Base-by-base conservation (phyloP, 768 basidiomycete species). In the Tulasnella calospora region DNA sequence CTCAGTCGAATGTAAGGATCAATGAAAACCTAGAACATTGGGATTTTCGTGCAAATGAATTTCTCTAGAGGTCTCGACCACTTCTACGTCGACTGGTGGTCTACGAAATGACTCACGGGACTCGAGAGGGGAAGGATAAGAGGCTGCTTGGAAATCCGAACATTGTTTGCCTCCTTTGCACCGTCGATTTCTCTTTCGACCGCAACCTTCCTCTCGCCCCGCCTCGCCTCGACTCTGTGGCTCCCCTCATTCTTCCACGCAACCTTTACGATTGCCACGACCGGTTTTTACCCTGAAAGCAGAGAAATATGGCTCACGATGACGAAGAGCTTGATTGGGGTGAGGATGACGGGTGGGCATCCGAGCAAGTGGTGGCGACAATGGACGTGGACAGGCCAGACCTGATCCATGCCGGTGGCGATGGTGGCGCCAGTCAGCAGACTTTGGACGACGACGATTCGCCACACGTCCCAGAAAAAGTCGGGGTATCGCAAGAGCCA, bases 291-390 rank as follows among this genome's bases (percentile, higher is more conserved):
- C 30, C 10, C 61, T 35, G 13, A 57, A 35, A 5, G 5, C 23
- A 73, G 3, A 41, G 3, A 17, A 33, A n/a, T 19, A 75, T 75
- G 74, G 74, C 74, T 5, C 74, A 36, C 46, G 74, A 75, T 27
- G 74, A 75, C 13, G 44, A 47, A 41, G 74, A 75, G 23, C 74
- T 75, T 12, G 74, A 75, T 44, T 75, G 74, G 74, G 74, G 74
- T 47, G 74, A 57, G 35, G 74, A 75, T 30, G 44, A 57, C 44
- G 41, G 35, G 6, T 36, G 35, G 40, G n/a, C 51, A 21, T 4
- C 36, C 33, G 71, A 72, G 36, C 30, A 41, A 21, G 36, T 27
- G 33, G 30, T 72, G 33, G 36, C 41, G 35, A 23, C 47, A 7
- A 74, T 74, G 73, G 75, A 76, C 57, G 47, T 76, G 55, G 75